Evolutionary conservation across 306 rosid genomes (phyloP).

Genomic region (Urtica urens): DNA sequence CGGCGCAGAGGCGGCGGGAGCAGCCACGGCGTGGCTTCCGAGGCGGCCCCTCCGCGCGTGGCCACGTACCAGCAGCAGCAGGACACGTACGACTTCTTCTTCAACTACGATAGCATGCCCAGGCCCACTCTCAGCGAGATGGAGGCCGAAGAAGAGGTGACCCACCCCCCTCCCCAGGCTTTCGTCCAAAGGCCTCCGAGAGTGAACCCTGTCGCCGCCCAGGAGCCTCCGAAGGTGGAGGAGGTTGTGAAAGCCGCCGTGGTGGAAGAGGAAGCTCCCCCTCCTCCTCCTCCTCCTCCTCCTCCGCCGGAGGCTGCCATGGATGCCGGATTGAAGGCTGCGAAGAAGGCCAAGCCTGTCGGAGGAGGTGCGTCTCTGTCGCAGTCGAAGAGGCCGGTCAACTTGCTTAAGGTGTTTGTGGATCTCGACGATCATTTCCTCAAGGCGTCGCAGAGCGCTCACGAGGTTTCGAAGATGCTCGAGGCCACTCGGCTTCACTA

Average conservation of each 20-base stretch:
- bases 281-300: slow-evolving; percentile 22
- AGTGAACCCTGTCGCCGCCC: slow-evolving; percentile 20
- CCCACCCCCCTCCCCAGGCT: slow-evolving; percentile 19
- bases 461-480: slow-evolving; percentile 88
- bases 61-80: slow-evolving; percentile 25
- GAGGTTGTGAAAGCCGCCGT: slow-evolving; percentile 19
- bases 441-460: slow-evolving; percentile 82
- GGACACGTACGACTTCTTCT: slow-evolving; percentile 43
- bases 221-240: slow-evolving; percentile 1
- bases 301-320: neutral
- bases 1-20: slow-evolving; percentile 32
- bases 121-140: slow-evolving; percentile 35
- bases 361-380: slow-evolving; percentile 15
- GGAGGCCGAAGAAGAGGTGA: slow-evolving; percentile 28
- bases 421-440: slow-evolving; percentile 73
- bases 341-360: slow-evolving; percentile 43
- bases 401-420: slow-evolving; percentile 39
- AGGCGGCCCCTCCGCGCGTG: slow-evolving; percentile 10
- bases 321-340: slow-evolving; percentile 12
- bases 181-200: slow-evolving; percentile 28
- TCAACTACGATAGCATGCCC: slow-evolving; percentile 45
- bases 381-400: slow-evolving; percentile 42
- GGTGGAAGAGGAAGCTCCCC: slow-evolving; percentile 16
- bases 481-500: slow-evolving; percentile 85
- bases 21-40: slow-evolving; percentile 22